phyloP scores from a whole-genome alignment of 169 alveolate species.

The Amoebophrya sp. region DNA sequence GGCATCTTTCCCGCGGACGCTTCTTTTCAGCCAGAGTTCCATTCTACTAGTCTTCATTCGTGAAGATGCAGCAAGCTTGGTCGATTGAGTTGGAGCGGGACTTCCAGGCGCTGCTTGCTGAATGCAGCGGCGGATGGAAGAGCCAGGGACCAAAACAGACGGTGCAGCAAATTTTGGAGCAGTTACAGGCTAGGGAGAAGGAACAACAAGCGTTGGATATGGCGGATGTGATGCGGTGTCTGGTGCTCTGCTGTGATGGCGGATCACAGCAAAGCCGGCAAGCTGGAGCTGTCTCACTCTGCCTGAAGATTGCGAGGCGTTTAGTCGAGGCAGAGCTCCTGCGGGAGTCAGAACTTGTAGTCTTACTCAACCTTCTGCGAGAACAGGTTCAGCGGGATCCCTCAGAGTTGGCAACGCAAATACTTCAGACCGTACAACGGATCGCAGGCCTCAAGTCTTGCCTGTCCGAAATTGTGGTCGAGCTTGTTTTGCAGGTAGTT shows the following conservation, averaged over 20 bases:
- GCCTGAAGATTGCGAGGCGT: background rate
- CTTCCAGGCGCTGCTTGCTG: constrained; percentile 6
- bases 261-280: background rate
- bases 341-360: too few species aligned
- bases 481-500: background rate
- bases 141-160: background rate
- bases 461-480: background rate
- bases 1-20: too few species aligned
- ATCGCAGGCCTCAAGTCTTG: background rate
- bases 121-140: background rate
- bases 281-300: background rate
- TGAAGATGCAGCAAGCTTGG: background rate
- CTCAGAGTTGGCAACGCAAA: background rate
- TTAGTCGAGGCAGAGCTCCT: too few species aligned
- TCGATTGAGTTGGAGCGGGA: background rate
- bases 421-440: background rate
- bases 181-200: too few species aligned
- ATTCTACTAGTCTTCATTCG: too few species aligned
- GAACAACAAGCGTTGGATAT: too few species aligned
- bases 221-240: too few species aligned
- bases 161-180: too few species aligned
- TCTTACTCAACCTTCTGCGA: background rate
- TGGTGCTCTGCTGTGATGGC: too few species aligned
- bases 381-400: background rate
- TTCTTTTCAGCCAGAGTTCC: too few species aligned